These are phyloP conservation scores for Xylariaceae sp. DNA, from an alignment of 2,329 filamentous ascomycete species.

Conservation along the genomic window DNA sequence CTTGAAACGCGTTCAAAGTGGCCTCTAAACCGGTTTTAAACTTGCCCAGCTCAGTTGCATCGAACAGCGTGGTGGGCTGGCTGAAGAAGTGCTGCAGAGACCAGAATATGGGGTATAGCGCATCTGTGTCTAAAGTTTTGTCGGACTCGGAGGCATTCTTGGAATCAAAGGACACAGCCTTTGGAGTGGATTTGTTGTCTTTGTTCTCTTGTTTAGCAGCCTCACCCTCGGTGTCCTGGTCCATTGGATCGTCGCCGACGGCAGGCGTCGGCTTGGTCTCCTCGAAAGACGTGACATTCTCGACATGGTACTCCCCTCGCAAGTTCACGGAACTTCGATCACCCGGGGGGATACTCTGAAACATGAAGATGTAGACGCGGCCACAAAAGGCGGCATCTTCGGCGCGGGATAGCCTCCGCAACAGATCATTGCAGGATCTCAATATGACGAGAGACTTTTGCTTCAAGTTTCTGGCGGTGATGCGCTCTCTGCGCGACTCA, in stretches of 20 bases:
- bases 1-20: conserved; percentile 55
- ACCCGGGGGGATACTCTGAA: conserved; percentile 93
- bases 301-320: conserved; percentile 90
- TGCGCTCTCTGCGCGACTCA: conserved; percentile 85
- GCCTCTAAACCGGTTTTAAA: conserved; percentile 78
- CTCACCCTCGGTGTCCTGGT: conserved; percentile 56
- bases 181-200: conserved; percentile 34
- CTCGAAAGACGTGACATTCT: conserved; percentile 89
- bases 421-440: conserved; percentile 90
- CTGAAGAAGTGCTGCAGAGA: conserved; percentile 88
- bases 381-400: conserved; percentile 98
- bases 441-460: conserved; percentile 86
- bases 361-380: conserved; percentile 96
- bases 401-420: conserved; percentile 89
- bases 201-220: conserved; percentile 35
- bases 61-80: conserved; percentile 80
- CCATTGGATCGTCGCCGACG: conserved; percentile 55
- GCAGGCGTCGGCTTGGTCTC: conserved; percentile 41
- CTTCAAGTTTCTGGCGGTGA: conserved; percentile 76
- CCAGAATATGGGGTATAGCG: conserved; percentile 92
- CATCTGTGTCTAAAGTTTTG: conserved; percentile 62
- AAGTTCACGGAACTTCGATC: conserved; percentile 98
- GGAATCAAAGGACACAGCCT: conserved; percentile 43
- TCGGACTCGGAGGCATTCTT: conserved; percentile 43
- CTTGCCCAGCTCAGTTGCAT: conserved; percentile 66